These are phyloP conservation scores for Leccinum subgranulosum DNA, from an alignment of 768 basidiomycete genomes.

Conservation along the genomic window DNA sequence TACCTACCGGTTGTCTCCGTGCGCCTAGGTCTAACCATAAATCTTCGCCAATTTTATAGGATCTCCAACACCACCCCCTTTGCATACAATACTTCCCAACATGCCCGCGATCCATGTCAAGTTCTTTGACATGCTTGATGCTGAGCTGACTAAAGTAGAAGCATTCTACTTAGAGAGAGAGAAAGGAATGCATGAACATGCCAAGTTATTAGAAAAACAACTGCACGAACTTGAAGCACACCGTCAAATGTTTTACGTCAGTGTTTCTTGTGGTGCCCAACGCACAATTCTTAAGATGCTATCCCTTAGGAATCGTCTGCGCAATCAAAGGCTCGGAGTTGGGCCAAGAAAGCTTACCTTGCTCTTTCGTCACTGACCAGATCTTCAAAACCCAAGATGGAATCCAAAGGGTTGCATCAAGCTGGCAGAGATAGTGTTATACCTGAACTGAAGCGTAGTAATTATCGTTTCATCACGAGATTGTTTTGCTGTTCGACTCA, in stretches of 20 bases:
- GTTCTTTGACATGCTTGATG: slow-evolving; percentile 78
- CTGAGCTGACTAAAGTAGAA: slow-evolving; percentile 82
- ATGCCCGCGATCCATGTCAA: slow-evolving; percentile 58
- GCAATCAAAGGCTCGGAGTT: slow-evolving; percentile 5
- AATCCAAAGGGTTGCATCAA: neutral
- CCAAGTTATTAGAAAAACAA: slow-evolving; percentile 57
- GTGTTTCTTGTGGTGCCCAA: slow-evolving; percentile 14
- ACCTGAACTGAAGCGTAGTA: slow-evolving; percentile 3
- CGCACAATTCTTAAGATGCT: neutral
- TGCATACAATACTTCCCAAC: slow-evolving; percentile 48
- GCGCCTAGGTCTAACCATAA: neutral
- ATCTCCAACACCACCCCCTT: slow-evolving; percentile 30
- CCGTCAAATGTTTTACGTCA: slow-evolving; percentile 54
- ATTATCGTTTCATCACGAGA: slow-evolving; percentile 1
- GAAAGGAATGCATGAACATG: slow-evolving; percentile 52
- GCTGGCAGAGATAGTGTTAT: neutral
- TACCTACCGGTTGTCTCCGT: slow-evolving; percentile 9
- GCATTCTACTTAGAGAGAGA: slow-evolving; percentile 76
- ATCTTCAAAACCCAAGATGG: neutral
- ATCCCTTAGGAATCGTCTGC: slow-evolving; percentile 13
- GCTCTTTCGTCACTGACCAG: slow-evolving; percentile 5
- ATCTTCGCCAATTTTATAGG: slow-evolving; percentile 6
- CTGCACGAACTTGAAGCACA: slow-evolving; percentile 74
- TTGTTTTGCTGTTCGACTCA: neutral
- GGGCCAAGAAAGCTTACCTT: slow-evolving; percentile 11